Evolutionary conservation across 2,329 filamentous ascomycete genomes (phyloP), one percentile per base, ranked within the genome.

Genomic region (Fusarium lyarnte): DNA sequence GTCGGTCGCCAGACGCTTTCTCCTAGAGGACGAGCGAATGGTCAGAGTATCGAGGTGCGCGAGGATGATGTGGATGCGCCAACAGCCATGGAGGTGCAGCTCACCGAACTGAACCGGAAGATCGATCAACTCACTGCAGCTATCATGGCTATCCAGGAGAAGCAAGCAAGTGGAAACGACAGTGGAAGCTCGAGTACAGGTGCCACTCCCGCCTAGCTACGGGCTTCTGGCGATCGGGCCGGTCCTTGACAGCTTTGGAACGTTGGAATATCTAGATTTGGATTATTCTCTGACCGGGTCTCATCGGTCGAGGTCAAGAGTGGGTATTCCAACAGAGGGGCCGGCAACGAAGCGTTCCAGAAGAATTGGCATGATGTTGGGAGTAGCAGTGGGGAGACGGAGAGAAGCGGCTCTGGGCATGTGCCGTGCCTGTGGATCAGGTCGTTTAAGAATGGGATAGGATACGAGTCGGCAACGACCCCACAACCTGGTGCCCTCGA

Each of bases 41-140:
- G 67, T 31, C 61, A 68, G 39, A 69, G 36, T 54, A 49, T 33
- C 69, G 70, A 65, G 43, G 39, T 42, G 7, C 70, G 67, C 27
- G 81, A 83, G n/a, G 82, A 84, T 29, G 81, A 84, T 46, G 73
- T 77, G 38, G 79, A 84, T 43, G 82, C 81, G 23, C 82, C 84
- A 19, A 80, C 80, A 2, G 78, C 81, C 19, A 78, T 85, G 43
- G 88, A 90, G 73, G 82, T 84, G 31, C 86, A 87, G 68, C 85
- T 91, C 59, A 79, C 81, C 8, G 88, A 90, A 70, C 78, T 91
- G 73, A 84, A 84, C 45, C 80, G 79, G 51, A 90, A 90, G 82
- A 89, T 91, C 74, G 88, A 90, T 71, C 85, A 85, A 61, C 80
- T 91, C 70, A 89, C 88, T 1, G 82, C 85, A 25, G 77, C 87